Evolutionary conservation across 78 protist species (phyloP), one percentile per base, ranked within the genome.

Genomic region (Planoprotostelium fungivorum): DNA sequence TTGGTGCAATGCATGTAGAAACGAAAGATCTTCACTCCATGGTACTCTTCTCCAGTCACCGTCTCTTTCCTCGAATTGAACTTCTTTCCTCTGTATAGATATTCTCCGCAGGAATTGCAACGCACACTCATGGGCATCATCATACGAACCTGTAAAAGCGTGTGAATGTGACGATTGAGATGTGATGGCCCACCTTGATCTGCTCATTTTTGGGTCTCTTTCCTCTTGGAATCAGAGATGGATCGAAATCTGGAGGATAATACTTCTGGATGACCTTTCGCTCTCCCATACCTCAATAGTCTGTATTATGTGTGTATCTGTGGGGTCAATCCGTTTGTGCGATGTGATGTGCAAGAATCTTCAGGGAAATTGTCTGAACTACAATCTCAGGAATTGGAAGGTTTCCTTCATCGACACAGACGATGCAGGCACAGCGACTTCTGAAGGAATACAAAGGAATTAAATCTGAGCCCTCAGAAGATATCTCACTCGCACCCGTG

Each of bases 201-300:
- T 92, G 92, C 35, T n/a, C n/a, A 63, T 94, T 88, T 36, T 91
- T 87, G 34, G 90, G 89, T 36, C 88, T 87, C 31, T 92, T 93
- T 31, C 38, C 38, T 29, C 94, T 91, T 23, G 98, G 97, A 5
- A 98, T 83, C 84, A 88, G 86, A 29, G 91, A 31, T 28, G 98
- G 99, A 89, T 99, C 99, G 87, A 98, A 99, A 86, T 98, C 98
- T 38, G 98, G 98, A 25, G 99, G 99, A 86, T 91, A 97, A 88
- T 98, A 98, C 96, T 98, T 99, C 92, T 94, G 96, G 36, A 97
- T 85, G 29, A 98, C 99, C 93, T 97, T 98, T 73, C 99, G 96
- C 89, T 98, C 99, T 86, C 96, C 97, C 98, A 97, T 98, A 37
- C 36, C 89, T 86, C n/a, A n/a, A n/a, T n/a, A n/a, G n/a, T n/a